Evolutionary conservation across 257 asterid species (phyloP).

Genomic region (Ilex asprella): DNA sequence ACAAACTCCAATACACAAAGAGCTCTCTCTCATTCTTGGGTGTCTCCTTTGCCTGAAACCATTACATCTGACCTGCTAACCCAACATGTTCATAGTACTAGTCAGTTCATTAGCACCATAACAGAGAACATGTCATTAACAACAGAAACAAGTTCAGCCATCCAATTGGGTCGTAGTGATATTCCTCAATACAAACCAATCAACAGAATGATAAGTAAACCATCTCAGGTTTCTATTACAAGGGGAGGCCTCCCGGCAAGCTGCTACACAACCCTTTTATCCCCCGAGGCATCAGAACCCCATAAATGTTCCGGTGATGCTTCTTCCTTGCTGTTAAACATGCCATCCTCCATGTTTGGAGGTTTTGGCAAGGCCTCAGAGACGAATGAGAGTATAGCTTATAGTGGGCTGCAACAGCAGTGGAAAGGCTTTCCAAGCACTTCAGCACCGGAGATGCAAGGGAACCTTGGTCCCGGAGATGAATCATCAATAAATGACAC

Average conservation of each 20-base stretch:
- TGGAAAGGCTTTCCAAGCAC: background rate
- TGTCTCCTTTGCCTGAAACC: conserved; percentile 32
- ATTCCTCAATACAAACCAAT: conserved; percentile 17
- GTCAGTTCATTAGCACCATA: conserved; percentile 8
- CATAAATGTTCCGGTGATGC: conserved; percentile 31
- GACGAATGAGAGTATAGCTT: conserved; percentile 6
- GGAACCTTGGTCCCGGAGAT: conserved; percentile 14
- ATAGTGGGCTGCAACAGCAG: conserved; percentile 15
- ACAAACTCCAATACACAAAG: conserved; percentile 63
- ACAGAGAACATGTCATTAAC: conserved; percentile 21
- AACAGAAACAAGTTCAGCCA: conserved; percentile 25
- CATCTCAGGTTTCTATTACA: conserved; percentile 19
- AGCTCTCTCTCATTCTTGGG: conserved; percentile 69
- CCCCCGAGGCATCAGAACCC: conserved; percentile 21
- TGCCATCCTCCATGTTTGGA: conserved; percentile 51
- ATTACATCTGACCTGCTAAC: conserved; percentile 18
- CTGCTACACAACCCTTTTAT: conserved; percentile 17
- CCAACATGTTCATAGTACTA: conserved; percentile 19
- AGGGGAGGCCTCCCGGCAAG: conserved; percentile 8
- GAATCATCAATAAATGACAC: conserved; percentile 14
- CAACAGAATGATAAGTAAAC: conserved; percentile 14
- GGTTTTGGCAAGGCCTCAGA: conserved; percentile 17
- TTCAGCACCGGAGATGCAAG: too few species aligned
- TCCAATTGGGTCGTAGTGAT: conserved; percentile 27
- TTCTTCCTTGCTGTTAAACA: conserved; percentile 53